Base-by-base conservation (phyloP, 768 basidiomycete genomes). In the Mycena leptocephala region DNA sequence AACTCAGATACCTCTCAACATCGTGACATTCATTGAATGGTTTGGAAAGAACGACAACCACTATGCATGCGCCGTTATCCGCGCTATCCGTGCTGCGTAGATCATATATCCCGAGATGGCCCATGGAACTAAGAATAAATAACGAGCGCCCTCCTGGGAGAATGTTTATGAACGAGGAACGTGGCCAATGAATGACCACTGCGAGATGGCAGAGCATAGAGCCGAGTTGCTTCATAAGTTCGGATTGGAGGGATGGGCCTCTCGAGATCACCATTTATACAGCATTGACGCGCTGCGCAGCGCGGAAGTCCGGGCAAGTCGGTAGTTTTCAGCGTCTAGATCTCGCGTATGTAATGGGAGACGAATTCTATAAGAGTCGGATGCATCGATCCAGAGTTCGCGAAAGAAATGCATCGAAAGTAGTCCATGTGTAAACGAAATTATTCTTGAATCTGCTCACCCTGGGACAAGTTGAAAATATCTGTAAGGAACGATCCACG, bases 291-390 rank as follows among this genome's bases (percentile, higher is more conserved):
- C 61, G 66, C 74, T 11, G 67, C 70, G 13, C 48, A 41, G n/a
- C 48, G 61, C 13, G 67, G 77, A 20, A 78, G 59, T 22, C 32
- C 53, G 26, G 65, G 24, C 20, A 66, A 18, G 35, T 64, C 24
- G 53, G 62, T 68, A 32, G 74, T 75, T 26, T 69, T 61, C 51
- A 78, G 74, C 61, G 77, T 78, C 53, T 78, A 70, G 66, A 74
- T 70, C 18, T n/a, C n/a, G n/a, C n/a, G n/a, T n/a, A n/a, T n/a
- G n/a, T n/a, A 66, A 22, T 9, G 74, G 74, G 66, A 78, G 65
- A 30, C 46, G 37, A 20, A 78, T 65, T 33, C 56, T 70, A 55
- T 74, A 69, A 0, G 72, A 30, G 37, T 76, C 78, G 16, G n/a
- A 70, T 1, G 74, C 75, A n/a, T 69, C 46, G 8, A 66, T 30